A percentile compares a stretch with the other conserved stretches of the same genome.
phyloP scores from a whole-genome alignment of 2,329 filamentous ascomycete genomes.

The Aspergillus aculeatus region DNA sequence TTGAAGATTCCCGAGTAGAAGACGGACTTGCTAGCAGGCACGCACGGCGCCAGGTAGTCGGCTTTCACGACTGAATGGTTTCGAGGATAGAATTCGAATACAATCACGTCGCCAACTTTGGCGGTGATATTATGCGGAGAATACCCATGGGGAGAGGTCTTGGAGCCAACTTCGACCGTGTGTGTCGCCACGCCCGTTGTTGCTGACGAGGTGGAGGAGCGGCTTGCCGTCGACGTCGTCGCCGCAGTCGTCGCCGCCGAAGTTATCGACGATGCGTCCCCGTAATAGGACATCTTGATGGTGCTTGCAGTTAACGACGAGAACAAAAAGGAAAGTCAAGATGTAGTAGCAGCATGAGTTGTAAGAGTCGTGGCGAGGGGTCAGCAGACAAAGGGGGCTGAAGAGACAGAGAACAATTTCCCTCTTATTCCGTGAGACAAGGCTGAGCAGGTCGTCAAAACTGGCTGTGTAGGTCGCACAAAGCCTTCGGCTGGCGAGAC shows the following conservation, averaged over 20 bases:
- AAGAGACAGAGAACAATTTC: background rate
- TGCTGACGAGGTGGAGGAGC: conserved; percentile 11
- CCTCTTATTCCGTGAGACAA: background rate
- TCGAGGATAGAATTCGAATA: conserved; percentile 62
- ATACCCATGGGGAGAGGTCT: conserved; percentile 33
- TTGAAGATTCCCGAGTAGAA: conserved; percentile 39
- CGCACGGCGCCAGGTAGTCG: conserved; percentile 60
- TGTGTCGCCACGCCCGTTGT: conserved; percentile 27
- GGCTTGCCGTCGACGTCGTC: background rate
- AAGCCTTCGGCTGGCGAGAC: background rate
- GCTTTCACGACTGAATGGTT: conserved; percentile 65
- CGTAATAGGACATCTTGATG: background rate
- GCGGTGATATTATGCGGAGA: conserved; percentile 30
- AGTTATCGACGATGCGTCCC: background rate
- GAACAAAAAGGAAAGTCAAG: background rate
- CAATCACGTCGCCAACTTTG: conserved; percentile 34
- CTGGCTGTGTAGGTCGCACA: background rate
- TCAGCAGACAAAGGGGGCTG: background rate
- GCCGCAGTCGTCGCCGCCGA: background rate
- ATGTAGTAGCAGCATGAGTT: background rate
- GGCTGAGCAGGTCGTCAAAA: background rate
- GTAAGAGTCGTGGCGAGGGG: background rate
- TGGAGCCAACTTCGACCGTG: conserved; percentile 36
- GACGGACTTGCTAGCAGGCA: conserved; percentile 47
- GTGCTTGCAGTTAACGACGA: background rate